A percentile compares a stretch with the other conserved stretches of the same genome.
Conservation (phyloP, 2,329 filamentous ascomycete genomes). For the Claviceps maximensis region DNA sequence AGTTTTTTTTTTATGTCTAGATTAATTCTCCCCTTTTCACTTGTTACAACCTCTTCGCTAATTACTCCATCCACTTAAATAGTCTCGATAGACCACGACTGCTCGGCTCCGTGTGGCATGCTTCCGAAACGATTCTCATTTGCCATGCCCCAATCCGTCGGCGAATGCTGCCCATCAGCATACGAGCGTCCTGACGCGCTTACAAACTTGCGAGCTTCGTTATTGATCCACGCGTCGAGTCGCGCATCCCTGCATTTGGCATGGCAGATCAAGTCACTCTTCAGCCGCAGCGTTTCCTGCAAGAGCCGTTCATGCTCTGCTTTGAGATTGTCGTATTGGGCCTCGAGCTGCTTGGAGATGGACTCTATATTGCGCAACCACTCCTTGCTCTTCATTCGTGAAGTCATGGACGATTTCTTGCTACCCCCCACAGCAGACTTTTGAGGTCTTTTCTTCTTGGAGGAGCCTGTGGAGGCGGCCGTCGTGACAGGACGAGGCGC, state of each 20-base stretch:
- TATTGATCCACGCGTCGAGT: conserved; percentile 1
- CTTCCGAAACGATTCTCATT: neutral
- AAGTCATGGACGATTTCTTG: neutral
- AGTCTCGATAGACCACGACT: neutral
- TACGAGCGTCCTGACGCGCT: neutral
- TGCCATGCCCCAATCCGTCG: neutral
- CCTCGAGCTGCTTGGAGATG: neutral
- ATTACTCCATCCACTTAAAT: neutral
- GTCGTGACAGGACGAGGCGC: neutral
- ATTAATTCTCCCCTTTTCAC: neutral
- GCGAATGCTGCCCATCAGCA: neutral
- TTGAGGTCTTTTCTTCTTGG: neutral
- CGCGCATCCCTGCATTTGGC: neutral
- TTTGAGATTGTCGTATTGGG: neutral
- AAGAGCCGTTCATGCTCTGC: neutral
- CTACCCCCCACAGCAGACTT: neutral
- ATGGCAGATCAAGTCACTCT: conserved; percentile 1
- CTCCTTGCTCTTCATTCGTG: neutral
- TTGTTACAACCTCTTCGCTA: neutral
- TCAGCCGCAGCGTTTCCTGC: neutral
- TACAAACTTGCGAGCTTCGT: conserved; percentile 1
- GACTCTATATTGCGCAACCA: neutral
- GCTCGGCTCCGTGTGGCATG: neutral
- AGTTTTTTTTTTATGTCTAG: neutral
- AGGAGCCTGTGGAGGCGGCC: no score